A percentile compares a stretch with the other conserved stretches of the same genome.
Evolutionary conservation across 257 asterid genomes (phyloP).

Genomic region (Lavandula angustifolia): DNA sequence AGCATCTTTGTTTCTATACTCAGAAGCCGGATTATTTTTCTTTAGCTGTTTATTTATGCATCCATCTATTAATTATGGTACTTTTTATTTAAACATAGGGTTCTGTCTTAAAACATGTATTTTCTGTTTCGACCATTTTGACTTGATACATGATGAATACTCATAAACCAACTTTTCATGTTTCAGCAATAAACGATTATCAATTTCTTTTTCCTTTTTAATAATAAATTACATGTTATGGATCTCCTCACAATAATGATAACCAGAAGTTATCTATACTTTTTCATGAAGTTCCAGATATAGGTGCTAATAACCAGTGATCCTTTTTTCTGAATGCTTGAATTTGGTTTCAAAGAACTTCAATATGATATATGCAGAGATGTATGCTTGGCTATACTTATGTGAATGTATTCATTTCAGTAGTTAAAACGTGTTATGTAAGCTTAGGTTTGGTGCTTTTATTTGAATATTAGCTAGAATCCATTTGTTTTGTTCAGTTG

Average conservation of each 20-base stretch:
- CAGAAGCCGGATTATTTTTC: neutral
- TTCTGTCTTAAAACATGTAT: constrained; percentile 10
- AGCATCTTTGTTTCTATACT: constrained; percentile 1
- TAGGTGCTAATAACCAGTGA: neutral
- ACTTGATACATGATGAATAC: neutral
- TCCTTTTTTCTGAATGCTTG: neutral
- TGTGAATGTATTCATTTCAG: neutral
- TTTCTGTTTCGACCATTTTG: neutral
- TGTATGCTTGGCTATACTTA: neutral
- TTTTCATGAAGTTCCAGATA: neutral
- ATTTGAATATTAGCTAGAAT: neutral
- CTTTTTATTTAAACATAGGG: constrained; percentile 3
- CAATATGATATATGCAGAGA: constrained; percentile 1
- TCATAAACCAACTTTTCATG: neutral
- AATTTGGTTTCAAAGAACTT: neutral
- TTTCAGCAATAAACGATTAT: neutral
- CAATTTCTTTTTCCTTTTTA: no score
- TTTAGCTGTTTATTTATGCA: constrained; percentile 15
- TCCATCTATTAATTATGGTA: neutral
- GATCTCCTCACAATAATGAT: neutral
- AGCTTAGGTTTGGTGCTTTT: no score
- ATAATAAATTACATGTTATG: neutral
- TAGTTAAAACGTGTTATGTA: neutral
- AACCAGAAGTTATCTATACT: neutral
- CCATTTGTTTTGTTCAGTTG: neutral